Evolutionary conservation across 495 filamentous ascomycete species (phyloP).

Genomic region (Achaetomiella virescens): DNA sequence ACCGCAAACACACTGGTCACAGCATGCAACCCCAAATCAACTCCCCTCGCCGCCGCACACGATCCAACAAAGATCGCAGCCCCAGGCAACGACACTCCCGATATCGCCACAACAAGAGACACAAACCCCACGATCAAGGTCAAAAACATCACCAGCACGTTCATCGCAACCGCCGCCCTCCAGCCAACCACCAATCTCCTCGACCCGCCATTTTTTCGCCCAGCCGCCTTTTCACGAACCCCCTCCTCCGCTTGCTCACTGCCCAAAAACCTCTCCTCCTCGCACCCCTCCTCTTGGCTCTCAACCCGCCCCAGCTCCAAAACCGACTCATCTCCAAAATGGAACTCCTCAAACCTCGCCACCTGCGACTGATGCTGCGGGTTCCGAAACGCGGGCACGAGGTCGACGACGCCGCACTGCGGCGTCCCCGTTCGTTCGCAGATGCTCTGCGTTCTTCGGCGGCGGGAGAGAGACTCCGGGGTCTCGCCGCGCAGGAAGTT

Average conservation of each 20-base stretch:
- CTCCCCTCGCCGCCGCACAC: slow-evolving; percentile 26
- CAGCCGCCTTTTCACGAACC: slow-evolving; percentile 10
- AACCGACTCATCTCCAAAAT: slow-evolving; percentile 19
- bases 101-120: slow-evolving; percentile 34
- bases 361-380: slow-evolving; percentile 28
- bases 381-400: slow-evolving; percentile 11
- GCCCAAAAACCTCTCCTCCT: slow-evolving; percentile 9
- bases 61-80: slow-evolving; percentile 32
- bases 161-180: slow-evolving; percentile 37
- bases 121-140: slow-evolving; percentile 36
- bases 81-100: slow-evolving; percentile 22
- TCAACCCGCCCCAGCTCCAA: slow-evolving; percentile 2
- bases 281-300: background rate
- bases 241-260: slow-evolving; percentile 12
- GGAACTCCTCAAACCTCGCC: slow-evolving; percentile 13
- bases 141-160: slow-evolving; percentile 30
- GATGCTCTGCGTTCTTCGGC: background rate
- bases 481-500: slow-evolving; percentile 39
- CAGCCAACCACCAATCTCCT: slow-evolving; percentile 18
- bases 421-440: slow-evolving; percentile 31
- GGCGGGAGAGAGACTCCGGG: too few species aligned
- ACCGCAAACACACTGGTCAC: slow-evolving; percentile 33
- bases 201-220: background rate
- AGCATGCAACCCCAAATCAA: slow-evolving; percentile 34
- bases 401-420: slow-evolving; percentile 31